Evolutionary conservation across 2,329 filamentous ascomycete genomes (phyloP), one percentile per base, ranked within the genome.

Genomic region (Penicillium griseofulvum): DNA sequence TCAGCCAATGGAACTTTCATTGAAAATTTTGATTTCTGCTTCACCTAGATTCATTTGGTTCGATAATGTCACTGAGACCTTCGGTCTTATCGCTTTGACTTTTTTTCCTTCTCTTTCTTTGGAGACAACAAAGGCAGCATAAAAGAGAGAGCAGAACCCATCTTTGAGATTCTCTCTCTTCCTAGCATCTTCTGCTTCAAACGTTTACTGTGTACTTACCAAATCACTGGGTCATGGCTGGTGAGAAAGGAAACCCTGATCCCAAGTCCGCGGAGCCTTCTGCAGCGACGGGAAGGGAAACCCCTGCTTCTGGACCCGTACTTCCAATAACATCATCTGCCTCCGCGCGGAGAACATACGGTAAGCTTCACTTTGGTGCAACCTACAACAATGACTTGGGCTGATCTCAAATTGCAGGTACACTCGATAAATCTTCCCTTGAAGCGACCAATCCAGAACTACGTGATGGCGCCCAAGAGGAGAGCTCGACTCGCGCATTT

Each of bases 401-500:
- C 38, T 57, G 37, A 54, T 45, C 28, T 17, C 48, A 31, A 51
- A 19, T 26, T 56, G 49, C 57, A 72, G 72, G 71, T 43, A 71
- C 71, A 28, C 56, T 74, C 26, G 65, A 68, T 52, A 52, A 66
- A 16, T 52, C 56, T 39, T 33, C 62, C 22, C 48, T 63, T 24
- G 68, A 67, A 19, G 57, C 57, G 22, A 48, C 47, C 12, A 54
- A 57, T 19, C 49, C 60, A 22, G 68, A 72, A 48, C 16, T 53
- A 37, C 65, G 57, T 41, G 71, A 64, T 60, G 75, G 68, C 58
- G 65, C 49, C 45, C 72, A 59, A 66, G 63, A 64, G 8, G 68
- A 69, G 43, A 60, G 49, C 37, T 67, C 62, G 28, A 65, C 38
- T 55, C 65, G 68, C 68, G 59, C 66, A 44, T 71, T 73, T 37